Evolutionary conservation across 768 basidiomycete species (phyloP).

Genomic region (Russula olivacea): DNA sequence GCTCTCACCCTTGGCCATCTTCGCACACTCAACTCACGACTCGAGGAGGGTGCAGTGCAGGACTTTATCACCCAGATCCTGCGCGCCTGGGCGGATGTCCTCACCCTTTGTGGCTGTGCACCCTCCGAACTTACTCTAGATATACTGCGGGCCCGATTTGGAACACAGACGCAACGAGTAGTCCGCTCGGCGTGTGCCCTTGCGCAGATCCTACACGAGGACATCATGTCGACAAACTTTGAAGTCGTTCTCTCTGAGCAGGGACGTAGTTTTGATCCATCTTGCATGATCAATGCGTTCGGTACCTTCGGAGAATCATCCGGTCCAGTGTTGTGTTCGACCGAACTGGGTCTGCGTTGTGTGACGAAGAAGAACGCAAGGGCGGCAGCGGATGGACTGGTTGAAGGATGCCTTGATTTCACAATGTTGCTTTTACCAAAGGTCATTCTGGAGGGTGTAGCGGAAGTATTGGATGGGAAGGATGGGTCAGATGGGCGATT

Average conservation of each 20-base stretch:
- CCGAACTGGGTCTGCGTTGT: constrained; percentile 66
- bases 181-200: constrained; percentile 57
- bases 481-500: neutral
- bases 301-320: constrained; percentile 47
- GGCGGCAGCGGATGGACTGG: constrained; percentile 28
- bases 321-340: constrained; percentile 52
- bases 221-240: constrained; percentile 73
- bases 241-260: constrained; percentile 60
- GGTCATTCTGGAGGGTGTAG: constrained; percentile 69
- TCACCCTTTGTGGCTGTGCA: constrained; percentile 55
- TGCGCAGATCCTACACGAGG: constrained; percentile 60
- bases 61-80: constrained; percentile 72
- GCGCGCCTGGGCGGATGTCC: constrained; percentile 64
- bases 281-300: constrained; percentile 57
- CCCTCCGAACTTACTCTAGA: constrained; percentile 27
- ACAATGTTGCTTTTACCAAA: constrained; percentile 64
- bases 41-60: constrained; percentile 59
- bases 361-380: constrained; percentile 42
- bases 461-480: constrained; percentile 39
- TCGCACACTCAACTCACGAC: constrained; percentile 57
- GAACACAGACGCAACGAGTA: constrained; percentile 58
- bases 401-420: constrained; percentile 46
- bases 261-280: constrained; percentile 43
- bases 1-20: constrained; percentile 66
- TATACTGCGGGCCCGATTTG: constrained; percentile 44